These are phyloP conservation scores for Puccinellia tenuiflora DNA, from an alignment of 176 grass and related monocot species.

Conservation along the genomic window DNA sequence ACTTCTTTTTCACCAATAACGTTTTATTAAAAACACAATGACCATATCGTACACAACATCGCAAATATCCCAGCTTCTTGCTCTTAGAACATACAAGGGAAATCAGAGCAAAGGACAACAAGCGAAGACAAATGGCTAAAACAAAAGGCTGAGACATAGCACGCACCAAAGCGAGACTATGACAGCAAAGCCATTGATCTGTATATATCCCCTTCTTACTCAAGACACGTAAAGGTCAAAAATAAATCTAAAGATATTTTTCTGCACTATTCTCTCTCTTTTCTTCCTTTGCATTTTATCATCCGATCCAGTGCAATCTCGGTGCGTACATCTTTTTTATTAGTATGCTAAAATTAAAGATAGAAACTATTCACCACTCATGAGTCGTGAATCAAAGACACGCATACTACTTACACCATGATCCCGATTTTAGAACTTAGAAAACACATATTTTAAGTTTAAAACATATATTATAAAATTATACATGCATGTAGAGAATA, in stretches of 20 bases:
- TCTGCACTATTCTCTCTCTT: background rate
- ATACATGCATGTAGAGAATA: no score
- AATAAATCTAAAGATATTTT: conserved; percentile 47
- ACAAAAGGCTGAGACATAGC: conserved; percentile 37
- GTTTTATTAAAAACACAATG: no score
- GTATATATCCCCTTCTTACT: conserved; percentile 50
- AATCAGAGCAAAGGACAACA: no score
- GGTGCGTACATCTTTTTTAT: background rate
- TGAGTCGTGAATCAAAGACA: no score
- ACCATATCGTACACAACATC: no score
- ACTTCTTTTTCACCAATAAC: no score
- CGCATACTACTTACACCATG: no score
- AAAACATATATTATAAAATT: background rate
- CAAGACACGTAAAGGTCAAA: conserved; percentile 58
- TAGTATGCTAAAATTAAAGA: background rate
- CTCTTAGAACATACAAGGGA: no score
- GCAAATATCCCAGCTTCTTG: no score
- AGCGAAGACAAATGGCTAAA: conserved; percentile 34
- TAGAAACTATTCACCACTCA: background rate
- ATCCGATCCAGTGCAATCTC: conserved; percentile 20
- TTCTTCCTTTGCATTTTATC: conserved; percentile 19
- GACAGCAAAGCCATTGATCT: conserved; percentile 61
- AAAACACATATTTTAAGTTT: background rate
- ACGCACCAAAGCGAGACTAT: conserved; percentile 43
- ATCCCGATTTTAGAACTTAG: background rate